Percentiles rank a stretch among this genome's conserved stretches.
phyloP scores from a whole-genome alignment of 192 early-diverging fungal genomes.

The Podila horticola region DNA sequence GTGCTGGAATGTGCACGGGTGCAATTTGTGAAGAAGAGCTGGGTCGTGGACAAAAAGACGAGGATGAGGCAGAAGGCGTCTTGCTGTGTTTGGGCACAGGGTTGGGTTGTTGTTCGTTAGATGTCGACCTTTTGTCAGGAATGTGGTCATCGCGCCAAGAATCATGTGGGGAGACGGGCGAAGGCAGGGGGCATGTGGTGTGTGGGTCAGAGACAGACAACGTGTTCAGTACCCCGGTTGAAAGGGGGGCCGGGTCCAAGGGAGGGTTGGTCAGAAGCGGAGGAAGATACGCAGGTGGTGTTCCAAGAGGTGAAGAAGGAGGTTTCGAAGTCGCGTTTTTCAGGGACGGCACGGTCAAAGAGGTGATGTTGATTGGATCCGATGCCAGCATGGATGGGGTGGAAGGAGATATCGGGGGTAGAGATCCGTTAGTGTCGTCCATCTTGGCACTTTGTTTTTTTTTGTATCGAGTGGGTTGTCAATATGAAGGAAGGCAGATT shows the following conservation, averaged over 20 bases:
- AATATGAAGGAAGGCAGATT: background rate
- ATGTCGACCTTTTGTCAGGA: too few species aligned
- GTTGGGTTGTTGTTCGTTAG: too few species aligned
- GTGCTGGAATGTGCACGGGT: too few species aligned
- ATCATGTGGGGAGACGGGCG: too few species aligned
- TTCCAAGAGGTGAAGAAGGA: background rate
- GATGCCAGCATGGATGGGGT: constrained; percentile 2
- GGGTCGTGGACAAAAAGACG: too few species aligned
- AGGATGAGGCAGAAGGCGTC: too few species aligned
- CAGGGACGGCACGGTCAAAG: background rate
- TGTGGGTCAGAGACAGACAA: too few species aligned
- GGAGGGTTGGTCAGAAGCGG: background rate
- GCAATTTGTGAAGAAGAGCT: too few species aligned
- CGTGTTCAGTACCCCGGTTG: too few species aligned
- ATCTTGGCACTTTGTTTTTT: background rate
- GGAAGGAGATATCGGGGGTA: background rate
- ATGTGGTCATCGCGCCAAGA: too few species aligned
- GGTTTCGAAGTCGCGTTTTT: background rate
- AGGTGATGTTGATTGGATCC: background rate
- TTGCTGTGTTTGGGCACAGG: too few species aligned
- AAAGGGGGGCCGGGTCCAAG: background rate
- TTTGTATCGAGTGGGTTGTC: background rate
- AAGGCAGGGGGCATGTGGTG: too few species aligned
- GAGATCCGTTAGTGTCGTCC: background rate
- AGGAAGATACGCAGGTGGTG: background rate